Percentiles rank a stretch among this genome's conserved stretches.
Evolutionary conservation across 805 yeast genomes (phyloP).

Genomic region (Ogataea glucozyma): DNA sequence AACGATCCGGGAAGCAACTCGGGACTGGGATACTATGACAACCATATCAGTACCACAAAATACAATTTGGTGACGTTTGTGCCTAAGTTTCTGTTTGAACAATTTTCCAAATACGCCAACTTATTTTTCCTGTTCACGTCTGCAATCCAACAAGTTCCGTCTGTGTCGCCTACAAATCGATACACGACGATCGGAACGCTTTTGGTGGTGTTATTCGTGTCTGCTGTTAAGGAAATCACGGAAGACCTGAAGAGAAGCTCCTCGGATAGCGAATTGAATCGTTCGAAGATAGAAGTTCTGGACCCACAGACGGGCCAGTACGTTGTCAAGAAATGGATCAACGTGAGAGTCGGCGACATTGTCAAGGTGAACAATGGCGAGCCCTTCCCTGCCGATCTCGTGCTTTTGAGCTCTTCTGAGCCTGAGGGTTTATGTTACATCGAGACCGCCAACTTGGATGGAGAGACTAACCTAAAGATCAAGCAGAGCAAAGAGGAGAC

Average conservation of each 20-base stretch:
- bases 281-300: slow-evolving; percentile 67
- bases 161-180: slow-evolving; percentile 93
- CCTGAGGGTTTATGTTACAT: slow-evolving; percentile 98
- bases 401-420: slow-evolving; percentile 86
- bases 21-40: slow-evolving; percentile 63
- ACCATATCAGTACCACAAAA: slow-evolving; percentile 92
- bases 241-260: slow-evolving; percentile 88
- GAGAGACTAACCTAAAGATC: slow-evolving; percentile 94
- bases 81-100: slow-evolving; percentile 94
- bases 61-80: slow-evolving; percentile 90
- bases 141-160: slow-evolving; percentile 93
- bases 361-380: slow-evolving; percentile 83
- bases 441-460: slow-evolving; percentile 96
- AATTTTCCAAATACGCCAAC: slow-evolving; percentile 95
- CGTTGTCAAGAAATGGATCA: slow-evolving; percentile 73
- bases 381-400: slow-evolving; percentile 90
- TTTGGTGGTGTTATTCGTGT: slow-evolving; percentile 78
- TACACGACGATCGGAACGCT: slow-evolving; percentile 94
- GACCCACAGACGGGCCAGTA: slow-evolving; percentile 61
- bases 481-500: slow-evolving; percentile 88
- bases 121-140: slow-evolving; percentile 91
- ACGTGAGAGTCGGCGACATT: slow-evolving; percentile 88
- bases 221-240: slow-evolving; percentile 86
- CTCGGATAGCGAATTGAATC: slow-evolving; percentile 86
- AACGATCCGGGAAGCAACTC: slow-evolving; percentile 61